Base-by-base conservation (phyloP, 2,329 filamentous ascomycete genomes). In the Sporothrix protearum region DNA sequence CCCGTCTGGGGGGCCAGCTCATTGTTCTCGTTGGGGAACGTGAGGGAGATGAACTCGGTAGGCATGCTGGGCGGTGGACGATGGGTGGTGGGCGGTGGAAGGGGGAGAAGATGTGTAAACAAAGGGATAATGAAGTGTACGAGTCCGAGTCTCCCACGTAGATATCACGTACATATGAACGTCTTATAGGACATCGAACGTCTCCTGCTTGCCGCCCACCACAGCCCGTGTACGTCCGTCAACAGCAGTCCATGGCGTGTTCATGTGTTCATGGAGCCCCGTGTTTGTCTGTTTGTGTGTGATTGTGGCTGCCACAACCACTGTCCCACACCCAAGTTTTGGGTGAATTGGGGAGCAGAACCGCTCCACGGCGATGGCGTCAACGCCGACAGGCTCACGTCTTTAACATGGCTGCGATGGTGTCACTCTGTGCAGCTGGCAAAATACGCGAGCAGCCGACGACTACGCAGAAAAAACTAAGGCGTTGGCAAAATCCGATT, bases 31-130 rank as follows among this genome's bases (percentile, higher is more conserved):
- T 87, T 89, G 59, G 86, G 84, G 72, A 86, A 87, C 1, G 86
- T 87, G 63, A 86, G 73, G 74, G 83, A 86, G 78, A 89, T 89
- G 77, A 89, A 89, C 78, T 89, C 87, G 74, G 81, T 79, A 71
- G 83, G 80, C 82, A 83, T 83, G 47, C 12, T 63, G 42, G n/a
- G n/a, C n/a, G n/a, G n/a, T n/a, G n/a, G n/a, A n/a, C n/a, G n/a
- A n/a, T n/a, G n/a, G n/a, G n/a, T n/a, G n/a, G n/a, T n/a, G n/a
- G 57, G 59, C n/a, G 57, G 33, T 68, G 28, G 30, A 16, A 61
- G 16, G 55, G 12, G 55, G 2, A 42, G n/a, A 25, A 9, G 16
- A 36, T 7, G 16, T n/a, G 6, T 6, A 30, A 57, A 51, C 25
- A 5, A 25, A 53, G 12, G 2, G 8, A 1, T 3, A 53, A 8